Base-by-base conservation (phyloP, 805 yeast genomes). In the Metschnikowia gelsemii region DNA sequence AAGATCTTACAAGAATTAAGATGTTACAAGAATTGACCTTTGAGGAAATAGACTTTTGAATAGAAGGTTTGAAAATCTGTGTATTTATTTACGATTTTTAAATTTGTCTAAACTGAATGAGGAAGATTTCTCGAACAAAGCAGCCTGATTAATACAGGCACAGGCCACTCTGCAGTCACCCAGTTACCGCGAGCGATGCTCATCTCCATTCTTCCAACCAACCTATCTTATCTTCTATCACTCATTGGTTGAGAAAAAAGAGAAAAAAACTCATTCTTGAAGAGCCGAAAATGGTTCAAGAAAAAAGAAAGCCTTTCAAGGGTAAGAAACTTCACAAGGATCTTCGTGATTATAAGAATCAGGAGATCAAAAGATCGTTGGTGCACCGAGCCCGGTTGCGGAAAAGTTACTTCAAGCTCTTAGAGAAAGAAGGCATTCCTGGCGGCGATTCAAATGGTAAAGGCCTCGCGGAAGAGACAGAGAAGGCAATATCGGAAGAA, bases 351-450 rank as follows among this genome's bases (percentile, higher is more conserved):
- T 57, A 58, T 42, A 70, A 70, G 47, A 55, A 66, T 21, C 74
- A 77, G 40, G 96, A 88, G 46, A 90, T 90, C 55, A 82, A 84
- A 54, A 77, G 75, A 56, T 83, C 93, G 9, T 73, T 90, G 50
- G 75, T 78, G 0, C 95, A 88, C 56, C 77, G 88, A 47, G 87
- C 96, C 11, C 75, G 93, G 54, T 74, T 90, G 50, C 79, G 87
- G 68, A 86, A 82, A 61, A 80, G 78, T 36, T 90, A 90, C 57
- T 81, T 87, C 70, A 88, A 89, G 60, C 68, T 87, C 40, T 61
- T 88, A 29, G 85, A 86, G 48, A 75, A 78, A 38, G 89, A 86
- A 52, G 95, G 90, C 1, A 74, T 75, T 36, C 50, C 63, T 4
- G 68, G 75, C 36, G 49, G 29, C 41, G 39, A 32, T n/a, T 23